Evolutionary conservation across 2,329 filamentous ascomycete genomes (phyloP).

Genomic region (Byssothecium circinans): DNA sequence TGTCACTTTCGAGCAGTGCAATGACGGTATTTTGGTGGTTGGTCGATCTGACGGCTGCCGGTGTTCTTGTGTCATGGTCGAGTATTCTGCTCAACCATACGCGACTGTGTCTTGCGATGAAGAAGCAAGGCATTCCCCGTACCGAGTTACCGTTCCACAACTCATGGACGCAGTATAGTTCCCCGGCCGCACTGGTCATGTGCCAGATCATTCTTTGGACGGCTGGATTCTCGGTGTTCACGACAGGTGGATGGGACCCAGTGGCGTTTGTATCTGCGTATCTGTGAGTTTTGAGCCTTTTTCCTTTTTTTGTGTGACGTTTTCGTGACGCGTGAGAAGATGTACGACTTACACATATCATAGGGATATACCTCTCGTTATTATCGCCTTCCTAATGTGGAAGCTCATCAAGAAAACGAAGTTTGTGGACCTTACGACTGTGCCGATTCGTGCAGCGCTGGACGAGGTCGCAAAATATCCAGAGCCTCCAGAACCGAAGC

Average conservation of each 20-base stretch:
- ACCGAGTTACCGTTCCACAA: constrained; percentile 33
- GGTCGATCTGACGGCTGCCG: constrained; percentile 64
- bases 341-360: constrained; percentile 41
- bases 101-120: constrained; percentile 51
- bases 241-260: constrained; percentile 42
- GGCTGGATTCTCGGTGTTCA: constrained; percentile 61
- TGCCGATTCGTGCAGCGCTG: constrained; percentile 27
- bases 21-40: constrained; percentile 65
- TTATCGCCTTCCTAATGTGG: constrained; percentile 61
- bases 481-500: constrained; percentile 21
- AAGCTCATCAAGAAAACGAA: constrained; percentile 66
- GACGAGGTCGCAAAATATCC: constrained; percentile 22
- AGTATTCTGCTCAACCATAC: constrained; percentile 59
- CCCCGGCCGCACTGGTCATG: constrained; percentile 42
- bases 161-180: constrained; percentile 40
- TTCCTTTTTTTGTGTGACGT: no score
- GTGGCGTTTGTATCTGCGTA: constrained; percentile 40
- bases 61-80: constrained; percentile 56
- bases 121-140: constrained; percentile 58
- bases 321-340: background rate
- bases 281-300: constrained; percentile 15
- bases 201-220: constrained; percentile 66
- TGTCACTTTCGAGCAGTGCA: constrained; percentile 49
- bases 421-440: constrained; percentile 31
- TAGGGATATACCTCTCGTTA: constrained; percentile 43